Conservation (phyloP, 2,329 filamentous ascomycete genomes). For the Podosphaera fusca region DNA sequence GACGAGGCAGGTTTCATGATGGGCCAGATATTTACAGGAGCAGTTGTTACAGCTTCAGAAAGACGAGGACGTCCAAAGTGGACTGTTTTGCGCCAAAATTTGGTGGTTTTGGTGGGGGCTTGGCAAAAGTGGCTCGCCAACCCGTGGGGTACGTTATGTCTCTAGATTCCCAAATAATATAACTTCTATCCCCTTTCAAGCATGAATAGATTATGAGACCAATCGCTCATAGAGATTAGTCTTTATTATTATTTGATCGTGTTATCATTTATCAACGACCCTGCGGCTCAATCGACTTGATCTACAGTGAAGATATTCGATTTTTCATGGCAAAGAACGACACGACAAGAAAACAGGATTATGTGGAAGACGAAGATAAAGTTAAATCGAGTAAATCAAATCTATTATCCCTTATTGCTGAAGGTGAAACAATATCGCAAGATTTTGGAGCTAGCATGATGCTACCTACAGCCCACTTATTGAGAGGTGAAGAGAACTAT, state of each 20-base stretch:
- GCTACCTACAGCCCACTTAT: background rate
- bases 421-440: background rate
- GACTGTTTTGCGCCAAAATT: too few species aligned
- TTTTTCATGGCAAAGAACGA: background rate
- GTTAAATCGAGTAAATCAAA: background rate
- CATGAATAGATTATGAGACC: background rate
- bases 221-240: background rate
- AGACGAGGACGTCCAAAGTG: too few species aligned
- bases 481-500: constrained; percentile 1
- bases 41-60: too few species aligned
- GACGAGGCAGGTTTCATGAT: too few species aligned
- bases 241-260: background rate
- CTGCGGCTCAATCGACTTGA: background rate
- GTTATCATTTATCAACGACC: background rate
- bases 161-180: background rate
- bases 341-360: background rate
- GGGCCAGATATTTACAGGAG: too few species aligned
- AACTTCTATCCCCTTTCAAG: background rate
- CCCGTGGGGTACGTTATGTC: too few species aligned
- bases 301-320: background rate
- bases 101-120: too few species aligned
- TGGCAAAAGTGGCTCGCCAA: too few species aligned
- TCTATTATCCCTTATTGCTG: background rate
- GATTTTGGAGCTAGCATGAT: background rate
- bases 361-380: background rate